Percentiles rank a stretch among this genome's conserved stretches.
These are phyloP conservation scores for Polytrichum commune DNA, from an alignment of 225 moss, liverwort and hornwort species.

Conservation along the genomic window DNA sequence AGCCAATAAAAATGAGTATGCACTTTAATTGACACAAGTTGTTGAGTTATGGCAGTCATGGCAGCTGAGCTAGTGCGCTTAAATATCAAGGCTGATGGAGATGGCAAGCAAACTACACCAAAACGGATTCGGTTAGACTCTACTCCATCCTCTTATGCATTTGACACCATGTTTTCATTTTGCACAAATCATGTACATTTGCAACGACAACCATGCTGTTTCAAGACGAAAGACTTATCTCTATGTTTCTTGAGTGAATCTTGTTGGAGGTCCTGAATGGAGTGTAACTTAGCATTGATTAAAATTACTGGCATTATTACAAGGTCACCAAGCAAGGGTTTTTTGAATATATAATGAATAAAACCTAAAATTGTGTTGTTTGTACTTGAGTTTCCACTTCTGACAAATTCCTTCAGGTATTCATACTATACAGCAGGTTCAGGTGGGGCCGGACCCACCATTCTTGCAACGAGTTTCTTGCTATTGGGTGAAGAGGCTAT, in stretches of 20 bases:
- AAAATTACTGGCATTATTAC: too few species aligned
- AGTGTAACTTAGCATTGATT: too few species aligned
- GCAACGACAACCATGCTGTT: neutral
- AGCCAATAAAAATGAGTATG: too few species aligned
- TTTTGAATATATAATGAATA: too few species aligned
- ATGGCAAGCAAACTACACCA: constrained; percentile 28
- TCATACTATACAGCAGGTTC: constrained; percentile 94
- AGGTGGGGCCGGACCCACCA: constrained; percentile 91
- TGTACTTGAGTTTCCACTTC: neutral
- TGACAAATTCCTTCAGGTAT: constrained; percentile 56
- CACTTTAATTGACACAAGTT: neutral
- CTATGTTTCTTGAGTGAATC: too few species aligned
- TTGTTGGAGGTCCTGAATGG: too few species aligned
- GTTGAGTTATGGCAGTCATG: constrained; percentile 60
- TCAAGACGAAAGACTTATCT: too few species aligned
- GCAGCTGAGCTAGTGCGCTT: constrained; percentile 81
- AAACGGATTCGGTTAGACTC: constrained; percentile 62
- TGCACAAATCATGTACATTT: neutral
- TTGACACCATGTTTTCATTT: neutral
- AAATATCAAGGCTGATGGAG: constrained; percentile 35
- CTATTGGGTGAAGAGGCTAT: constrained; percentile 75
- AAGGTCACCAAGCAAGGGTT: too few species aligned
- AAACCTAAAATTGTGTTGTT: too few species aligned
- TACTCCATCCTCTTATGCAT: constrained; percentile 4
- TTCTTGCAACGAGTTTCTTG: constrained; percentile 83